Evolutionary conservation across 495 filamentous ascomycete genomes (phyloP), one percentile per base, ranked within the genome.

Genomic region (Aspergillus homomorphus): DNA sequence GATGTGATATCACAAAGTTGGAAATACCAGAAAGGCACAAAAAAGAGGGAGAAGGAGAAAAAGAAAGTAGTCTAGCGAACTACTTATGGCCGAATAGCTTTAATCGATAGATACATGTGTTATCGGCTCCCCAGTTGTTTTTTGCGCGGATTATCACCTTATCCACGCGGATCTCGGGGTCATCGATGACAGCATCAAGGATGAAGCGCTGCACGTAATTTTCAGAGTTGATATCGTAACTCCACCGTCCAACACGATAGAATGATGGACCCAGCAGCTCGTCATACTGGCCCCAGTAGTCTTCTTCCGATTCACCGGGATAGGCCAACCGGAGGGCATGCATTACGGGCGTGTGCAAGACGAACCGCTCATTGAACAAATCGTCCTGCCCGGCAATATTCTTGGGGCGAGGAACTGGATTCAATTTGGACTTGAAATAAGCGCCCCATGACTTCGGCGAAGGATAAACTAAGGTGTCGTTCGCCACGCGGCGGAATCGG

Each of bases 61-160:
- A 21, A 46, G 44, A 50, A 41, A 59, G 3, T 33, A 54, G 7
- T 20, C 15, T 45, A 33, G 8, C 10, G 51, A 18, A n/a, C 65
- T 63, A 78, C 15, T 67, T 30, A 51, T 75, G 69, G 8, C 78
- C 80, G 58, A 77, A 68, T 16, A 81, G 24, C 51, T 73, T 75
- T 33, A 79, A 33, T 14, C 78, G 76, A 61, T 78, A 80, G 23
- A 82, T 59, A 61, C 80, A 82, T 0, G 78, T 80, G 41, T 71
- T 60, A 18, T 73, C 58, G 2, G 67, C 67, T 3, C 77, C 80
- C 77, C 78, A 82, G 49, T 80, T 82, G 2, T 70, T 73, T 18
- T 72, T 78, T 8, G 79, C 70, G 2, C 80, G 69, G 43, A 81
- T 65, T 6, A 72, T 74, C 20, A 81, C 67, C 51, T 74, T 71